Conservation (phyloP, 1,139 yeast genomes). For the Geotrichum restrictum region DNA sequence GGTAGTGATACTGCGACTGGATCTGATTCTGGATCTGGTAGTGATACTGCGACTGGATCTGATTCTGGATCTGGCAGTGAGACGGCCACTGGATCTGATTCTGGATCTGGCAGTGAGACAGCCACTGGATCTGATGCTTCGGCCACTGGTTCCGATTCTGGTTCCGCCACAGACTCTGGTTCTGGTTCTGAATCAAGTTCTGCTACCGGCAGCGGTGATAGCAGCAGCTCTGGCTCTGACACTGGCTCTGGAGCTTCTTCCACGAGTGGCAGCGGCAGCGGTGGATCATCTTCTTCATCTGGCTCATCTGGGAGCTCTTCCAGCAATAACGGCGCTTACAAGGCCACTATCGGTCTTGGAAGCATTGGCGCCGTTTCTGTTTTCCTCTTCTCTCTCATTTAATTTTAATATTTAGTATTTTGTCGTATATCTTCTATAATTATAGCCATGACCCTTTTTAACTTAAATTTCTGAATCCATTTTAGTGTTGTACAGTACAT, state of each 20-base stretch:
- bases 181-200: conserved; percentile 11
- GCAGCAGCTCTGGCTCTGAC: conserved; percentile 11
- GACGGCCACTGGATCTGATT: conserved; percentile 3
- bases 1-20: no score
- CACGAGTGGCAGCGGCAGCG: neutral
- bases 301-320: neutral
- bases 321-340: conserved; percentile 8
- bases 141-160: conserved; percentile 33
- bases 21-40: conserved; percentile 1
- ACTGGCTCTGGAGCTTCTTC: conserved; percentile 7
- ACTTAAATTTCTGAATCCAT: neutral
- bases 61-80: conserved; percentile 4
- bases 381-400: conserved; percentile 12
- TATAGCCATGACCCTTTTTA: neutral
- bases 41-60: neutral
- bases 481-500: no score
- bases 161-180: conserved; percentile 49
- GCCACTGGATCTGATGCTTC: conserved; percentile 1
- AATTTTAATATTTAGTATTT: neutral
- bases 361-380: conserved; percentile 15
- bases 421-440: neutral
- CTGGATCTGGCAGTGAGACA: neutral
- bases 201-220: neutral
- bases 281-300: neutral
- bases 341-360: conserved; percentile 15